phyloP scores from a whole-genome alignment of 345 rosid genomes.

The Boechera divaricarpa region DNA sequence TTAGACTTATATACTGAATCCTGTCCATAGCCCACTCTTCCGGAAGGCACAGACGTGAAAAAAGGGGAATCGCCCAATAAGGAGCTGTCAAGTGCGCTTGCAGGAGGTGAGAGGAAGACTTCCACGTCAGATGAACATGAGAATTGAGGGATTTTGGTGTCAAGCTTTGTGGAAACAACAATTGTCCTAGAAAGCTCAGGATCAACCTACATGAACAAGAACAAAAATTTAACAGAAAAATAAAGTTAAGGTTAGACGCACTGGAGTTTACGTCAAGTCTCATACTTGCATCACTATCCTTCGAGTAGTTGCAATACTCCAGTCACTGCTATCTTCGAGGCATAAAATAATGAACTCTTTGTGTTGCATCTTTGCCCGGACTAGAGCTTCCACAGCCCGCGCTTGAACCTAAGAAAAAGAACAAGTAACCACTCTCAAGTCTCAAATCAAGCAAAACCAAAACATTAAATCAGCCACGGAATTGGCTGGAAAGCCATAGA shows the following conservation, averaged over 20 bases:
- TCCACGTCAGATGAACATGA: slow-evolving; percentile 88
- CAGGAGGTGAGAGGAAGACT: slow-evolving; percentile 91
- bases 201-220: slow-evolving; percentile 68
- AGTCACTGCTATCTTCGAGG: slow-evolving; percentile 96
- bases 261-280: slow-evolving; percentile 13
- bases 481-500: not conserved
- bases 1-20: slow-evolving; percentile 80
- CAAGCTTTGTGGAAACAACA: slow-evolving; percentile 90
- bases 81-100: slow-evolving; percentile 83
- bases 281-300: slow-evolving; percentile 94
- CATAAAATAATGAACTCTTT: slow-evolving; percentile 89
- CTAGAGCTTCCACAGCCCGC: slow-evolving; percentile 87
- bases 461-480: slow-evolving; percentile 1
- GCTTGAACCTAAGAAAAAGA: slow-evolving; percentile 73
- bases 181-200: slow-evolving; percentile 93
- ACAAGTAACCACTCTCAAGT: slow-evolving; percentile 14
- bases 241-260: slow-evolving; percentile 7
- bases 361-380: slow-evolving; percentile 94
- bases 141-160: slow-evolving; percentile 93
- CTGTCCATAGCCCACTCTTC: slow-evolving; percentile 82
- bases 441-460: slow-evolving; percentile 7
- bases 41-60: slow-evolving; percentile 97
- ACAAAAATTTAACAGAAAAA: slow-evolving; percentile 18
- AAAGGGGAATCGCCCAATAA: slow-evolving; percentile 86
- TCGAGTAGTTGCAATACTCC: slow-evolving; percentile 94